Base-by-base conservation (phyloP, 177 flowering plant species). In the Telopea speciosissima region DNA sequence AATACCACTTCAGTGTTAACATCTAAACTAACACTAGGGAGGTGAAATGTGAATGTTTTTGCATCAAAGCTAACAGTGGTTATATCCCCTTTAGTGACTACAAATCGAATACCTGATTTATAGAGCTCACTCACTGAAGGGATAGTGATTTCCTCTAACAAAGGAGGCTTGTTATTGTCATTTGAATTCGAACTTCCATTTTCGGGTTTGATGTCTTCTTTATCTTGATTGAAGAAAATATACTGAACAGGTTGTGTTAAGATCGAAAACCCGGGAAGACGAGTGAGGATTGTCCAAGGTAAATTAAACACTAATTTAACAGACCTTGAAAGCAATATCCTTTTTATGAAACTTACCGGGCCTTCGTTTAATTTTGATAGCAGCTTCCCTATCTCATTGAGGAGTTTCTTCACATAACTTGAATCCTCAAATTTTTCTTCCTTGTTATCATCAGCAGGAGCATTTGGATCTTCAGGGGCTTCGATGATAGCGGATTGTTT, bases 211-310 rank as follows among this genome's bases (percentile, higher is more conserved):
- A 6, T 44, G 21, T 75, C 70, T 21, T 72, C 62, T 70, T 61
- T 66, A 5, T 63, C 66, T 44, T n/a, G 24, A 3, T 71, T 56
- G 58, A 67, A 52, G 4, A 76, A 67, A 17, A 11, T 11, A 17
- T 49, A 49, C 40, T 78, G 79, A 1, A 79, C 22, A 6, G 79
- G 78, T 44, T 73, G 73, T 62, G 68, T 77, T 23, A 79, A 7
- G 52, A 75, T 5, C 0, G 67, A 66, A 54, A 82, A 8, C 5
- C 62, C 56, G 0, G 81, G 84, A 19, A 82, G 45, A 16, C 56
- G 62, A 14, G 73, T 72, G 63, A 81, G 28, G 10, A 76, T 64
- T 26, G 24, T 40, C 77, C 73, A 75, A 36, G 80, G 81, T 31
- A 81, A 52, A 62, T 64, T 75, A 3, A 59, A 23, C 2, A 80